Evolutionary conservation across 164 flowering plant genomes (phyloP), one percentile per base, ranked within the genome.

Genomic region (Malania oleifera): DNA sequence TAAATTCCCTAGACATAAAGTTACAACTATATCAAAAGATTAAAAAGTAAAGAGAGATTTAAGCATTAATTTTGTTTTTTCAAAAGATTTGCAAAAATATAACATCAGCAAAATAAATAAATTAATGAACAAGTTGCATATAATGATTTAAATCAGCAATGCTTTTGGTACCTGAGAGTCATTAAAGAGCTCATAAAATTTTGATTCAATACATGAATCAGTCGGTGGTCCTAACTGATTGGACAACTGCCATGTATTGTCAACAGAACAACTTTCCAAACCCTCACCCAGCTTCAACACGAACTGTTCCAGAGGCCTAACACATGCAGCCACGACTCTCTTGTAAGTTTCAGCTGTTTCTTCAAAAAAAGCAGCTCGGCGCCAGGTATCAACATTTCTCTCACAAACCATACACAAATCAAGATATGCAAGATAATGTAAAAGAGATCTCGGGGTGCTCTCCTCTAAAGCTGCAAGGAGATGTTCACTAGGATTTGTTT

Each of bases 311-410:
- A 95, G 68, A 73, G 96, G 97, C 74, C 82, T 80, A 75, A 91
- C 70, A 80, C 91, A 81, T 14, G 72, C 80, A 70, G 80, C 60
- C 23, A 82, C 40, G 39, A 95, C 95, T 80, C 85, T 75, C 65
- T 72, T 95, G 75, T 88, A 95, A 12, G 97, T 91, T 58, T 82
- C 99, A 52, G 96, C 87, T 63, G 87, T 81, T 76, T 95, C 97
- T 78, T 95, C 99, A 71, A 86, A 95, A 67, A 95, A 85, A 24
- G 99, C 96, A 72, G 97, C 96, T 28, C 95, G 82, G 46, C 96
- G 82, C 99, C 99, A 93, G 27, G 75, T 72, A 48, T 93, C 95
- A 31, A 86, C 91, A 77, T 90, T 93, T 52, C 72, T 81, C 71
- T 87, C 95, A 78, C 84, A 81, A 39, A 88, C 85, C 89, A 91